Conservation (phyloP, 2,329 filamentous ascomycete genomes). For the Colletotrichum neosansevieriae region DNA sequence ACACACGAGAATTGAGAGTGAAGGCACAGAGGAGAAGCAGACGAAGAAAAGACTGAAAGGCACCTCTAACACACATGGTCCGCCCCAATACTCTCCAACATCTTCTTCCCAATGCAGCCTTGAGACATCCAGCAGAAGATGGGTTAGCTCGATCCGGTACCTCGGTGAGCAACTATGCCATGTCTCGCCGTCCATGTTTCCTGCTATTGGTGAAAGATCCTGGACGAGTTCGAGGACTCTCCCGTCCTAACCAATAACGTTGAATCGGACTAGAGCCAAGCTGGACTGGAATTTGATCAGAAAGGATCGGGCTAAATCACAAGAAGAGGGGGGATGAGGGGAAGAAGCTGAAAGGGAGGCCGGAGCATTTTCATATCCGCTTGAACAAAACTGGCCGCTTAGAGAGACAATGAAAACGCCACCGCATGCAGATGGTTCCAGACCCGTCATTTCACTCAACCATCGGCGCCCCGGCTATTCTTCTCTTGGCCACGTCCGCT, state of each 20-base stretch:
- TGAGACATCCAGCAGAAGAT: not conserved
- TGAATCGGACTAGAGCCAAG: not conserved
- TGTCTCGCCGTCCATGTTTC: not conserved
- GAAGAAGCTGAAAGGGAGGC: not conserved
- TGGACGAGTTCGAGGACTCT: too few relatives aligned
- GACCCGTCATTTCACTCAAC: not conserved
- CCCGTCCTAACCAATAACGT: too few relatives aligned
- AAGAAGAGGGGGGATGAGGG: not conserved
- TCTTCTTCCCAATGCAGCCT: not conserved
- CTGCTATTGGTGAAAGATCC: not conserved
- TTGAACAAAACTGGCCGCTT: not conserved
- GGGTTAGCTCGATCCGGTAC: constrained; percentile 4
- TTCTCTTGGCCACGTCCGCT: not conserved
- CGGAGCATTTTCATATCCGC: not conserved
- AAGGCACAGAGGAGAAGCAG: not conserved
- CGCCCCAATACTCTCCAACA: not conserved
- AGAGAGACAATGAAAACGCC: constrained; percentile 17
- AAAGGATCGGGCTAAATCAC: not conserved
- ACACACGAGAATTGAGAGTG: not conserved
- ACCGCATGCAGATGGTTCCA: not conserved
- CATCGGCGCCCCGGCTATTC: constrained; percentile 10
- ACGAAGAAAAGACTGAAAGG: not conserved
- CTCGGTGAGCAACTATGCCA: not conserved
- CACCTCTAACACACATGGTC: not conserved
- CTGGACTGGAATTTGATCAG: too few relatives aligned